Evolutionary conservation across 305 asterid species (phyloP).

Genomic region (Fraxinus platypoda): DNA sequence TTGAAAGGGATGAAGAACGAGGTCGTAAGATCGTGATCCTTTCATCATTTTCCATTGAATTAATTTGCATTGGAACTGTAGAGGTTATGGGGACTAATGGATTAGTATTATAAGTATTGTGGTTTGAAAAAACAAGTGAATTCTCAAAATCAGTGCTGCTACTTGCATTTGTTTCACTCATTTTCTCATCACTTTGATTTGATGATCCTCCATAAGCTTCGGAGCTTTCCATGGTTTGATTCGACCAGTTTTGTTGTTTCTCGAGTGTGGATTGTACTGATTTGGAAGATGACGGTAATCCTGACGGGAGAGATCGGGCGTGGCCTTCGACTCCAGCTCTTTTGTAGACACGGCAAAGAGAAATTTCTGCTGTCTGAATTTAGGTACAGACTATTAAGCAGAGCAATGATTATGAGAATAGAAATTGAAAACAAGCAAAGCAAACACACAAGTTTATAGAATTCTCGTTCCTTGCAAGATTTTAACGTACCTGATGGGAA

Average conservation of each 20-base stretch:
- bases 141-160: slow-evolving; percentile 25
- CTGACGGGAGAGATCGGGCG: slow-evolving; percentile 30
- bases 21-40: slow-evolving; percentile 2
- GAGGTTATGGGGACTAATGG: slow-evolving; percentile 21
- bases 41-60: slow-evolving; percentile 8
- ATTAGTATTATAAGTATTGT: slow-evolving; percentile 3
- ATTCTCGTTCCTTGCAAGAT: neutral
- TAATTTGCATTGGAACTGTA: slow-evolving; percentile 1
- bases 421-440: neutral
- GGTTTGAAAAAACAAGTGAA: slow-evolving; percentile 21
- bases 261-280: neutral
- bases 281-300: slow-evolving; percentile 25
- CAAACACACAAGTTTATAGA: neutral
- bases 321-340: slow-evolving; percentile 41
- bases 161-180: slow-evolving; percentile 34
- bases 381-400: neutral
- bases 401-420: neutral
- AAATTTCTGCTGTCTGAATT: slow-evolving; percentile 27
- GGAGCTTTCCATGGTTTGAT: slow-evolving; percentile 8
- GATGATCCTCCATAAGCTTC: slow-evolving; percentile 8
- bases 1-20: slow-evolving; percentile 21
- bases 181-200: slow-evolving; percentile 17
- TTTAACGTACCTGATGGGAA: too few species aligned
- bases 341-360: slow-evolving; percentile 38
- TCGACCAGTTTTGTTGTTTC: neutral